Percentiles rank a stretch among this genome's conserved stretches.
Evolutionary conservation across 495 filamentous ascomycete species (phyloP).

Genomic region (Collariella sp.): DNA sequence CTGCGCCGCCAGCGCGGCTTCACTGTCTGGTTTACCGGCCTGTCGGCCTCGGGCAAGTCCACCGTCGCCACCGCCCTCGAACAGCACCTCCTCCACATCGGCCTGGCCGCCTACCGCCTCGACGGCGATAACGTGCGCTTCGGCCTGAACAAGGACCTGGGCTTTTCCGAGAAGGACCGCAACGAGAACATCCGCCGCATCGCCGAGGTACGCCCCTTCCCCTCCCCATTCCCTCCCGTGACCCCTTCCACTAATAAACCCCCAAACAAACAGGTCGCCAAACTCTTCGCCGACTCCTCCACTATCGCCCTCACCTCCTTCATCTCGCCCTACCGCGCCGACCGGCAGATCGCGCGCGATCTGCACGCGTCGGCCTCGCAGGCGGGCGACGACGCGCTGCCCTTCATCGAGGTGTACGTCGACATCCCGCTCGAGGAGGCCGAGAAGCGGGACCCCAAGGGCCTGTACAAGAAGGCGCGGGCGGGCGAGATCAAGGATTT

Average conservation of each 20-base stretch:
- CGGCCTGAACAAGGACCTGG: conserved; percentile 93
- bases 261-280: conserved; percentile 60
- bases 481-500: conserved; percentile 94
- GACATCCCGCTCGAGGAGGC: conserved; percentile 82
- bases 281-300: conserved; percentile 86
- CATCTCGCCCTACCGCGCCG: conserved; percentile 87
- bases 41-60: conserved; percentile 91
- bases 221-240: background rate
- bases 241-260: background rate
- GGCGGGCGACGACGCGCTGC: conserved; percentile 49
- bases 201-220: conserved; percentile 52
- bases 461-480: conserved; percentile 91
- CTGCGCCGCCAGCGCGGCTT: conserved; percentile 79
- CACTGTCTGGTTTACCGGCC: conserved; percentile 96
- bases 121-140: conserved; percentile 99
- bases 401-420: conserved; percentile 89
- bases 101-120: conserved; percentile 78
- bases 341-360: conserved; percentile 70
- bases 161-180: conserved; percentile 84
- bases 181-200: conserved; percentile 97
- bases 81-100: conserved; percentile 82
- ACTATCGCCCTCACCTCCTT: conserved; percentile 88
- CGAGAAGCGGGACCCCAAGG: conserved; percentile 95
- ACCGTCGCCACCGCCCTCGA: conserved; percentile 94
- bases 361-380: conserved; percentile 56